Evolutionary conservation across 1,284 basidiomycete species (phyloP).

Genomic region (Ceratobasidium sp.): DNA sequence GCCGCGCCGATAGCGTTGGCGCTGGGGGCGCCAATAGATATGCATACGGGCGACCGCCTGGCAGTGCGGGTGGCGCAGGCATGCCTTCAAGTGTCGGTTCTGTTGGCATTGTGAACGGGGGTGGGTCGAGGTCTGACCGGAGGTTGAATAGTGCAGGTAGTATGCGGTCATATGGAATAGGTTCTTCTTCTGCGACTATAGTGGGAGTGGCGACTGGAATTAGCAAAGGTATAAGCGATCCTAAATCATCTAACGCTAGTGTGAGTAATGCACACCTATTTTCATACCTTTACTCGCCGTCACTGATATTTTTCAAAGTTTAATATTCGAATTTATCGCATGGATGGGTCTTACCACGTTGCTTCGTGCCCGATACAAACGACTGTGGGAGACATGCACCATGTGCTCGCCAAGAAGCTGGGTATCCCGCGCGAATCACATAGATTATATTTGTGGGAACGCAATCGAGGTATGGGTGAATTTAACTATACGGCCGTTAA

Average conservation of each 20-base stretch:
- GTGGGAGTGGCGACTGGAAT: not conserved
- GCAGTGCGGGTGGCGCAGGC: conserved; percentile 19
- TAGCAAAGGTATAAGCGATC: not conserved
- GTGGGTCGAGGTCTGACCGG: conserved; percentile 28
- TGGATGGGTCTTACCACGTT: conserved; percentile 75
- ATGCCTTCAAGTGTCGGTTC: conserved; percentile 3
- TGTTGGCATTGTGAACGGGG: conserved; percentile 2
- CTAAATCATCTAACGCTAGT: not conserved
- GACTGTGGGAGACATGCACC: conserved; percentile 73
- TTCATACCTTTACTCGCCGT: not conserved
- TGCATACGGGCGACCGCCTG: conserved; percentile 28
- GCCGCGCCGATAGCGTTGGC: conserved; percentile 22
- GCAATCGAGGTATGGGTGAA: conserved; percentile 71
- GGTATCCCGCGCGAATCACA: conserved; percentile 60
- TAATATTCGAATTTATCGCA: conserved; percentile 75
- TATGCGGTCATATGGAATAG: conserved; percentile 11
- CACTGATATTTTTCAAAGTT: conserved; percentile 46
- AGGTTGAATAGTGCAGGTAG: conserved; percentile 42
- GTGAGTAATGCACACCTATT: conserved; percentile 4
- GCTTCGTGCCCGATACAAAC: conserved; percentile 68
- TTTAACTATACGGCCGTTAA: conserved; percentile 29
- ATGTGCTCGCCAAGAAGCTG: conserved; percentile 64
- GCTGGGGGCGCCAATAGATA: conserved; percentile 9
- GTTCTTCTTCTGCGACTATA: not conserved
- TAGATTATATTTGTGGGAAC: conserved; percentile 80